Conservation (phyloP, 2,329 filamentous ascomycete genomes). For the Xylariaceae sp. region DNA sequence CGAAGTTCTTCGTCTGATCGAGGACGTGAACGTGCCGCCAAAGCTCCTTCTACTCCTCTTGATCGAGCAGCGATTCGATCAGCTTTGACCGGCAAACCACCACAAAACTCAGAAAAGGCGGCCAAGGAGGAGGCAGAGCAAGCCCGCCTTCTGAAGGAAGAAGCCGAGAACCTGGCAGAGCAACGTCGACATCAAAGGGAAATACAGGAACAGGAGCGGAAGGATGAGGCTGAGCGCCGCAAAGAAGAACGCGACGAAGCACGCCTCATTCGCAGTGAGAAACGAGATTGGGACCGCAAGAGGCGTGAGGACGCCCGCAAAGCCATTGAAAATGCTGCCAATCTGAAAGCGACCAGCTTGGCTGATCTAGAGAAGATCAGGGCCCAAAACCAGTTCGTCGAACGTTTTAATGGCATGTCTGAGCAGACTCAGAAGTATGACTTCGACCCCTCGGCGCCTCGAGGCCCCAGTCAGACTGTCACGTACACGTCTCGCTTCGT, state of each 20-base stretch:
- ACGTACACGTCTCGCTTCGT: background rate
- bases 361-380: background rate
- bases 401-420: background rate
- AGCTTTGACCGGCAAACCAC: background rate
- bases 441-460: background rate
- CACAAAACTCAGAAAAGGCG: background rate
- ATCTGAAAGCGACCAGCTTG: background rate
- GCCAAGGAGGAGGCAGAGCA: background rate
- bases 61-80: background rate
- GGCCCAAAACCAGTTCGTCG: background rate
- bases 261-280: background rate
- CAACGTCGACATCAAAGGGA: background rate
- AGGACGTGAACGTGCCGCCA: background rate
- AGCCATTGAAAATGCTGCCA: background rate
- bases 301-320: background rate
- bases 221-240: background rate
- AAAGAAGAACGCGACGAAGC: background rate
- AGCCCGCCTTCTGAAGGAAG: background rate
- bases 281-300: conserved; percentile 1
- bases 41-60: background rate
- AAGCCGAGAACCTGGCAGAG: background rate
- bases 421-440: conserved; percentile 1
- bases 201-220: background rate
- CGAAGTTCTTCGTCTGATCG: conserved; percentile 1
- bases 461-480: background rate